A percentile compares a stretch with the other conserved stretches of the same genome.
These are phyloP conservation scores for Penicillium sumatraense DNA, from an alignment of 2,329 filamentous ascomycete genomes.

Conservation along the genomic window DNA sequence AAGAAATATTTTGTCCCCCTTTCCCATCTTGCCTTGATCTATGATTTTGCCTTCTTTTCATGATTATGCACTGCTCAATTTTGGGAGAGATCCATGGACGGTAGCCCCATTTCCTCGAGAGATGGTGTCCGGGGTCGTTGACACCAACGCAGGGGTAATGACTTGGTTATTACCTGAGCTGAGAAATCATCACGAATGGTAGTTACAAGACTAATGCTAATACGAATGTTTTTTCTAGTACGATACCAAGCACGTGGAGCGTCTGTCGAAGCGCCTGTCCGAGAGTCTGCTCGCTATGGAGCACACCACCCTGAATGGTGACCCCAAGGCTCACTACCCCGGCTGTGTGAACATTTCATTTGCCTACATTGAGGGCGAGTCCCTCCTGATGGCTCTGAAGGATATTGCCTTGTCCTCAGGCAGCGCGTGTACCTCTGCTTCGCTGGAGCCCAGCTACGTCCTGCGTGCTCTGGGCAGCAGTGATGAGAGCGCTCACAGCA, in stretches of 20 bases:
- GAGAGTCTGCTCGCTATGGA: slow-evolving; percentile 85
- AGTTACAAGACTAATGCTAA: slow-evolving; percentile 12
- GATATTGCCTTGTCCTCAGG: slow-evolving; percentile 97
- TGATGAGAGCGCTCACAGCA: slow-evolving; percentile 96
- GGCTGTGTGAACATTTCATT: slow-evolving; percentile 99
- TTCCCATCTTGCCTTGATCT: slow-evolving; percentile 19
- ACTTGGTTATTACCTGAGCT: slow-evolving; percentile 27
- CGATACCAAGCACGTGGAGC: slow-evolving; percentile 81
- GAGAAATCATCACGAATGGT: slow-evolving; percentile 24
- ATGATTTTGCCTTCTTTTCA: too few species aligned
- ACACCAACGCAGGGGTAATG: slow-evolving; percentile 71
- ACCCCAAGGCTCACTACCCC: slow-evolving; percentile 81
- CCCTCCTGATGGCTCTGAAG: slow-evolving; percentile 95
- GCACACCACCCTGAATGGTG: slow-evolving; percentile 90
- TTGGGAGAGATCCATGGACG: slow-evolving; percentile 73
- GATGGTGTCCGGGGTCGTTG: slow-evolving; percentile 56
- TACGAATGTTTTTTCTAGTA: slow-evolving; percentile 67
- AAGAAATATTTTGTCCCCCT: slow-evolving; percentile 48
- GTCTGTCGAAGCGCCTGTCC: slow-evolving; percentile 80
- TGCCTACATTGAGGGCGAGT: slow-evolving; percentile 97
- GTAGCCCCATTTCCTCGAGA: slow-evolving; percentile 39
- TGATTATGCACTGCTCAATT: slow-evolving; percentile 84
- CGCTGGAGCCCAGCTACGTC: slow-evolving; percentile 94
- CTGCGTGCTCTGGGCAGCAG: slow-evolving; percentile 92
- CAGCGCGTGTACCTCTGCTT: slow-evolving; percentile 95